These are phyloP conservation scores for Russula brevipes DNA, from an alignment of 768 basidiomycete species.

Conservation along the genomic window DNA sequence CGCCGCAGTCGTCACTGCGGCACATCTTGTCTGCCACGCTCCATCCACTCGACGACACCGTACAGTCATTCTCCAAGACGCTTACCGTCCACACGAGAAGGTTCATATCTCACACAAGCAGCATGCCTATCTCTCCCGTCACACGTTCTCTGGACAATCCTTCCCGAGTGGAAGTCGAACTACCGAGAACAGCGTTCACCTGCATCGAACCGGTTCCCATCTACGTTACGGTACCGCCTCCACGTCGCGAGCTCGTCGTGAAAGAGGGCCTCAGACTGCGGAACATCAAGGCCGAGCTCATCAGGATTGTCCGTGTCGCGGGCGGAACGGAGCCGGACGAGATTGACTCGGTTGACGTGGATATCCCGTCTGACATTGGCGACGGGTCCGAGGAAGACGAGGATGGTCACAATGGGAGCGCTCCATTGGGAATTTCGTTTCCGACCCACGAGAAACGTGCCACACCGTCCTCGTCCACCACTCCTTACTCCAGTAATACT, in stretches of 20 bases:
- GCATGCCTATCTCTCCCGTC: slow-evolving; percentile 55
- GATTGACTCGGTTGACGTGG: slow-evolving; percentile 18
- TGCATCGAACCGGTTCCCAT: slow-evolving; percentile 72
- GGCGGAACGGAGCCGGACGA: slow-evolving; percentile 29
- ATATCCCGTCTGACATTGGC: slow-evolving; percentile 24
- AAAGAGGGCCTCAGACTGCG: slow-evolving; percentile 69
- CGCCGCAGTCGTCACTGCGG: slow-evolving; percentile 64
- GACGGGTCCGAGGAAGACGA: slow-evolving; percentile 29
- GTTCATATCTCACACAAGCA: slow-evolving; percentile 60
- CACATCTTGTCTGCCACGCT: slow-evolving; percentile 68
- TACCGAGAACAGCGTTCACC: slow-evolving; percentile 67
- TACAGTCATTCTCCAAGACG: slow-evolving; percentile 45
- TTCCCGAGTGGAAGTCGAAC: slow-evolving; percentile 59
- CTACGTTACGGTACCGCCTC: slow-evolving; percentile 77
- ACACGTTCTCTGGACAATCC: slow-evolving; percentile 55
- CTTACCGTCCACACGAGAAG: slow-evolving; percentile 67
- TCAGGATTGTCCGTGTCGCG: slow-evolving; percentile 57
- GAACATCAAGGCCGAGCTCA: slow-evolving; percentile 75
- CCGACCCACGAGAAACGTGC: slow-evolving; percentile 26
- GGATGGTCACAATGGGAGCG: slow-evolving; percentile 38
- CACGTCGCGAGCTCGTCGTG: slow-evolving; percentile 58
- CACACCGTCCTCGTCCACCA: slow-evolving; percentile 26
- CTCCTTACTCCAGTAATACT: slow-evolving; percentile 27
- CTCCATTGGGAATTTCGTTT: slow-evolving; percentile 30
- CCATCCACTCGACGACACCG: slow-evolving; percentile 37